phyloP scores from a whole-genome alignment of 148 eudicot species.

The Camellia sinensis region DNA sequence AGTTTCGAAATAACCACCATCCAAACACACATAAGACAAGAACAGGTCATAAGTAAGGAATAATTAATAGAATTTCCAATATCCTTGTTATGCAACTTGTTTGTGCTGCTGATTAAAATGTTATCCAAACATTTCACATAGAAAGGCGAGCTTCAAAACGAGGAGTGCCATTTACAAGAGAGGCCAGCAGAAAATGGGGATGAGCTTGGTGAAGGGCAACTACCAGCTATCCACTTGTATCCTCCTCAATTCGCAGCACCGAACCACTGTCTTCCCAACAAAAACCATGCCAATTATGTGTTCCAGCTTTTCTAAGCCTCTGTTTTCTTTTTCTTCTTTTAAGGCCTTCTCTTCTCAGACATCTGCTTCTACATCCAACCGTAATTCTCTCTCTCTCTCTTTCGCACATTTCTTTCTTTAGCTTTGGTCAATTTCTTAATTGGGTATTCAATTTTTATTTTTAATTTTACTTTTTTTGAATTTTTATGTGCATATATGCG shows the following conservation, averaged over 20 bases:
- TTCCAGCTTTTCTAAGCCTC: constrained; percentile 42
- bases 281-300: constrained; percentile 34
- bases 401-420: not conserved
- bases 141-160: too few relatives aligned
- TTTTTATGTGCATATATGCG: not conserved
- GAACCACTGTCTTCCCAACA: too few relatives aligned
- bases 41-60: too few relatives aligned
- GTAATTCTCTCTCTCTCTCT: constrained; percentile 12
- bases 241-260: too few relatives aligned
- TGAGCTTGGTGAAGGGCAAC: not conserved
- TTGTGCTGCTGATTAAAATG: not conserved
- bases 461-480: not conserved
- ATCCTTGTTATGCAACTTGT: too few relatives aligned
- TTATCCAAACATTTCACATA: not conserved
- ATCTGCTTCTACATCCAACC: constrained; percentile 39
- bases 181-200: not conserved
- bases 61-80: too few relatives aligned
- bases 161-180: too few relatives aligned
- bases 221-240: not conserved
- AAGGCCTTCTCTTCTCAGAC: constrained; percentile 45
- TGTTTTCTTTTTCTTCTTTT: constrained; percentile 33
- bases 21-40: too few relatives aligned
- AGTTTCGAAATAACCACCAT: too few relatives aligned
- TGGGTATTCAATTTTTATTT: not conserved
- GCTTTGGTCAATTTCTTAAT: not conserved